phyloP scores from a whole-genome alignment of 1,139 yeast species.

The Pichia sp. region DNA sequence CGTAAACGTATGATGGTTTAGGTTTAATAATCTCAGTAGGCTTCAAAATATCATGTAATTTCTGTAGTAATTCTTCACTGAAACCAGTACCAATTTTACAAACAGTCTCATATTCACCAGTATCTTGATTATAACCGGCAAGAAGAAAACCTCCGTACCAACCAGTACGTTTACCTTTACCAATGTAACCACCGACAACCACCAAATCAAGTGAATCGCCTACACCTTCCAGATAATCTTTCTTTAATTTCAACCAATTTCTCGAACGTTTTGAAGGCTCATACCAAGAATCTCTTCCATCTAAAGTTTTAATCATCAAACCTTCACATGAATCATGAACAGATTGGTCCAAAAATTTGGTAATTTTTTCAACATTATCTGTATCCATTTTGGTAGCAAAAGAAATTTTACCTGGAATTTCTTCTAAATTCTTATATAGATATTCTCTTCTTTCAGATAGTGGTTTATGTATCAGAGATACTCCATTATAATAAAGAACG shows the following conservation, averaged over 20 bases:
- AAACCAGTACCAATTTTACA: conserved; percentile 98
- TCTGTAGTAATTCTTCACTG: conserved; percentile 71
- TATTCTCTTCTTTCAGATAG: conserved; percentile 63
- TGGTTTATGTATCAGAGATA: conserved; percentile 61
- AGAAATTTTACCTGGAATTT: conserved; percentile 71
- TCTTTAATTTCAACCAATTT: conserved; percentile 92
- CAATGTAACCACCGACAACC: conserved; percentile 90
- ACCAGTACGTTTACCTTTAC: conserved; percentile 93
- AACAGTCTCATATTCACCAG: conserved; percentile 89
- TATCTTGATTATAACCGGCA: conserved; percentile 83
- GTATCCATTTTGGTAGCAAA: conserved; percentile 76
- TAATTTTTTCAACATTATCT: conserved; percentile 71
- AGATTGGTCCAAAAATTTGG: conserved; percentile 80
- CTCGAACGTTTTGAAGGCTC: conserved; percentile 94
- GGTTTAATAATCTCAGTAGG: conserved; percentile 67
- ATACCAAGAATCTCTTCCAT: conserved; percentile 74
- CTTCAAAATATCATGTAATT: conserved; percentile 52
- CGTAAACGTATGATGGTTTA: conserved; percentile 65
- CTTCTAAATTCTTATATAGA: conserved; percentile 49
- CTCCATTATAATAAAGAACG: conserved; percentile 64
- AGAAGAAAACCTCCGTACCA: conserved; percentile 89
- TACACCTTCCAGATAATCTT: conserved; percentile 88
- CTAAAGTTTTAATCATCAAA: conserved; percentile 85
- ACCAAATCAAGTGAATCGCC: conserved; percentile 95
- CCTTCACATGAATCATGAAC: conserved; percentile 94